Percentiles rank a stretch among this genome's conserved stretches.
Conservation (phyloP, 2,329 filamentous ascomycete genomes). For the Aspergillus felis region DNA sequence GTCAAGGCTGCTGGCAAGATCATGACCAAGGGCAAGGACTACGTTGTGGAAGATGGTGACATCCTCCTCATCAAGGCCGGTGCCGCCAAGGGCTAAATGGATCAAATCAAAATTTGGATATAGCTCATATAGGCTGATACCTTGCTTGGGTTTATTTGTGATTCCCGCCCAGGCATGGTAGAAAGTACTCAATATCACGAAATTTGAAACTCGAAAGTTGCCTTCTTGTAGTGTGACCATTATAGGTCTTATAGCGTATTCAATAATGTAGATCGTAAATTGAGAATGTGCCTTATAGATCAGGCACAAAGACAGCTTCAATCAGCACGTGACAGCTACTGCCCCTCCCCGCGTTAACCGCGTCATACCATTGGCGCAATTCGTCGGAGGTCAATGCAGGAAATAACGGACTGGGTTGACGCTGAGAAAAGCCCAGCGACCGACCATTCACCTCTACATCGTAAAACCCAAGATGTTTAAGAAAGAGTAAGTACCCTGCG, state of each 20-base stretch:
- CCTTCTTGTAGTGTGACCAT: background rate
- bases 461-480: constrained; percentile 68
- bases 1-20: constrained; percentile 94
- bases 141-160: constrained; percentile 2
- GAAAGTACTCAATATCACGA: background rate
- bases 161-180: constrained; percentile 1
- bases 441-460: constrained; percentile 3
- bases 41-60: constrained; percentile 57
- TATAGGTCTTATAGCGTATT: background rate
- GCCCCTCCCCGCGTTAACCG: constrained; percentile 23
- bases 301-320: background rate
- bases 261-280: background rate
- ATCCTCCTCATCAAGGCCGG: constrained; percentile 76
- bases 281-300: background rate
- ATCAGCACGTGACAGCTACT: constrained; percentile 13
- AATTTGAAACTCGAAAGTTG: background rate
- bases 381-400: background rate
- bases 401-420: background rate
- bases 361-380: constrained; percentile 18
- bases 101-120: constrained; percentile 4
- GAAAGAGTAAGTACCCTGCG: constrained; percentile 65
- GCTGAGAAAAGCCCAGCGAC: background rate
- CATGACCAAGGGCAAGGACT: constrained; percentile 98
- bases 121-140: background rate
- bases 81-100: constrained; percentile 44